Evolutionary conservation across 768 basidiomycete genomes (phyloP), one percentile per base, ranked within the genome.

Genomic region (Hydnomerulius pinastri): DNA sequence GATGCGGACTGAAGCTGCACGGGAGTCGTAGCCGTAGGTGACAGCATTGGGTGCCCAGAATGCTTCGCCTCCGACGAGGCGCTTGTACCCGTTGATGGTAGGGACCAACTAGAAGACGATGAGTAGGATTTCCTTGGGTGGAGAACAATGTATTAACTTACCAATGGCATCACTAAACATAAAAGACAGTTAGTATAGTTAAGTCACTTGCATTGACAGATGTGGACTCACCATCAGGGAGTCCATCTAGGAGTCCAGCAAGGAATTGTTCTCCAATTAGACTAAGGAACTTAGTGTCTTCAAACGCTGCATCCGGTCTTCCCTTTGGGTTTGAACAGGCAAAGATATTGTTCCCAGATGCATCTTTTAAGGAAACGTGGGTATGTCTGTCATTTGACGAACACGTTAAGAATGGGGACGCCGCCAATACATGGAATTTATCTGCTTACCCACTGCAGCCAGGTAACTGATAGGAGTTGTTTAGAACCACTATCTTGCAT

Each of bases 31-130:
- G 9, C 95, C 96, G 66, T 94, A 98, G 3, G 94, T 95, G 15
- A 92, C 80, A 3, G 92, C 84, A 59, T 92, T 95, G 0, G 93
- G 93, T 5, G 93, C 93, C 91, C 92, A 97, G 75, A 89, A 94
- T 4, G 87, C 86, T 66, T 94, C 92, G 11, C 94, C 94, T 17
- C 90, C 94, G 17, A 92, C 86, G 7, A 99, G 82, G 13, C 97
- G 91, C 66, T 98, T 99, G 75, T 99, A 99, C 7, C 96, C 94
- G 62, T 96, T 96, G 71, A 97, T 87, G 1, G 90, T 96, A 1
- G 92, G 93, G 13, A 91, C 89, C 21, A 91, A 67, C 89, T 91
- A 43, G 35, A 24, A 15, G 4, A 42, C 4, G 15, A n/a, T 51
- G 25, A 50, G 28, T 28, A 17, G 20, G n/a, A 18, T 39, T 32